Conservation (phyloP, 108 stramenopile species). For the Skeletonema potamos region DNA sequence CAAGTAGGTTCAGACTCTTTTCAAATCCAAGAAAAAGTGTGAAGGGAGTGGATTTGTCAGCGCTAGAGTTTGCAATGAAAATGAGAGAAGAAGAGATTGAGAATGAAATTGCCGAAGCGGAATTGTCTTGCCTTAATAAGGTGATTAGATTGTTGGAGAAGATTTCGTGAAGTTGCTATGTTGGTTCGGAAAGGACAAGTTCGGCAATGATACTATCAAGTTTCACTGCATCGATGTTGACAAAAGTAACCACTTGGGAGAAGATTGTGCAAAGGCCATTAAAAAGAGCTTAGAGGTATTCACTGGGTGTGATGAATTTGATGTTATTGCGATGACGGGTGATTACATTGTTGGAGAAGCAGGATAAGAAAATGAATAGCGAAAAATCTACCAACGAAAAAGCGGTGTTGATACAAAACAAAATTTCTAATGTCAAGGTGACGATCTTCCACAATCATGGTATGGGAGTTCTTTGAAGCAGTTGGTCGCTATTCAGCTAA, state of each 20-base stretch:
- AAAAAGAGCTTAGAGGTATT: no score
- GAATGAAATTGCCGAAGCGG: constrained; percentile 46
- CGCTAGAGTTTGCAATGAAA: constrained; percentile 59
- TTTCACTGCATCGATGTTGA: neutral
- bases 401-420: no score
- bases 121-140: constrained; percentile 52
- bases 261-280: neutral
- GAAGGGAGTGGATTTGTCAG: constrained; percentile 51
- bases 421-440: no score
- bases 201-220: neutral
- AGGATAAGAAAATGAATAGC: no score
- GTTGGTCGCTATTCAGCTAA: no score
- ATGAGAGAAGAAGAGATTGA: constrained; percentile 54
- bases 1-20: constrained; percentile 45
- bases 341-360: no score
- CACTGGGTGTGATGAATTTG: no score
- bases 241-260: neutral
- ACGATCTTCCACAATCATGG: no score
- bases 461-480: no score
- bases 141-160: constrained; percentile 21
- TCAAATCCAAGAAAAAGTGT: constrained; percentile 53
- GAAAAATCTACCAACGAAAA: no score
- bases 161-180: neutral
- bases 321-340: no score
- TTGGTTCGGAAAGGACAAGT: neutral